Evolutionary conservation across 2,329 filamentous ascomycete species (phyloP).

Genomic region (Aureobasidium lini): DNA sequence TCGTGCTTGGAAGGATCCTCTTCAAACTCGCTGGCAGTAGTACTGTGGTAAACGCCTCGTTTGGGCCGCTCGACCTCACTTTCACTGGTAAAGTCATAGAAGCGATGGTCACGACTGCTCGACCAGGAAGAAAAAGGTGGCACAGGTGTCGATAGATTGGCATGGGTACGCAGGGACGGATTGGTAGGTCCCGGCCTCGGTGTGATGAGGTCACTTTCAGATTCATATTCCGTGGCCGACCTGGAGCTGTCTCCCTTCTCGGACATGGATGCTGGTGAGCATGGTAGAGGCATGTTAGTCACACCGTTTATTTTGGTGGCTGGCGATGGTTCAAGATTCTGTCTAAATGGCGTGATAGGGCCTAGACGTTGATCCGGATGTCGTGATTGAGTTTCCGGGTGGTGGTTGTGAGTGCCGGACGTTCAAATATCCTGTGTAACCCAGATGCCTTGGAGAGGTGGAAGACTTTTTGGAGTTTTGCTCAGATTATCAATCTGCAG

Average conservation of each 20-base stretch:
- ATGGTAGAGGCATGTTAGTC: slow-evolving; percentile 22
- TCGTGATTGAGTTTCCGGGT: slow-evolving; percentile 3
- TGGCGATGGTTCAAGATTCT: neutral
- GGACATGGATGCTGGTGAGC: slow-evolving; percentile 27
- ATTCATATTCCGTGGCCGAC: slow-evolving; percentile 21
- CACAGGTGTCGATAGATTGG: slow-evolving; percentile 18
- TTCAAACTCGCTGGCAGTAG: slow-evolving; percentile 11
- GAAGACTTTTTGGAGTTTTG: neutral
- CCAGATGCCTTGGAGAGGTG: neutral
- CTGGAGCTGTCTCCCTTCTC: slow-evolving; percentile 19
- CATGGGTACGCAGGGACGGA: slow-evolving; percentile 22
- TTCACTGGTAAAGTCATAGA: slow-evolving; percentile 16
- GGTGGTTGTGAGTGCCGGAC: neutral
- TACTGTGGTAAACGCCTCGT: slow-evolving; percentile 9
- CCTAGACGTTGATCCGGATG: slow-evolving; percentile 2
- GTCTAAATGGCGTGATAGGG: neutral
- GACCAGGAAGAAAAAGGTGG: slow-evolving; percentile 14
- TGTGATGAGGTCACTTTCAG: slow-evolving; percentile 27
- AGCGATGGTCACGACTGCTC: slow-evolving; percentile 12
- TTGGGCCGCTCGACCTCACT: slow-evolving; percentile 13
- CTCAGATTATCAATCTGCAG: neutral
- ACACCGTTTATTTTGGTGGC: neutral
- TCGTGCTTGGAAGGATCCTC: neutral
- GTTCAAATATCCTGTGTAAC: neutral
- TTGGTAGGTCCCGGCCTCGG: slow-evolving; percentile 27